Base-by-base conservation (phyloP, 2,329 filamentous ascomycete species). In the Torrubiella hemipterigena region DNA sequence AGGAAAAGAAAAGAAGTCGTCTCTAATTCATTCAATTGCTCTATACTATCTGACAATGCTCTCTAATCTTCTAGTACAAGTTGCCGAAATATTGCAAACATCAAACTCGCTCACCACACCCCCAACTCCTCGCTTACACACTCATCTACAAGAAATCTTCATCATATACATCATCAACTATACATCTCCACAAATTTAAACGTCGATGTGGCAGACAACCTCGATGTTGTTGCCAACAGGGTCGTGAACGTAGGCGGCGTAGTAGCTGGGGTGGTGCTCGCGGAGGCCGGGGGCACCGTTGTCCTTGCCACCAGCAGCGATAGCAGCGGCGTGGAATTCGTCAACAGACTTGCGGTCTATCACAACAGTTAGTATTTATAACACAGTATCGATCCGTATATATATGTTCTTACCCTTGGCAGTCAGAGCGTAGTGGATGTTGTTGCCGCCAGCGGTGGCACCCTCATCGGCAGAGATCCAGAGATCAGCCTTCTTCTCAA, bases 171-270 rank as follows among this genome's bases (percentile, higher is more conserved):
- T n/a, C n/a, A n/a, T n/a, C n/a, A n/a, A n/a, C n/a, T n/a, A n/a
- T n/a, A n/a, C n/a, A n/a, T n/a, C n/a, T n/a, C n/a, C n/a, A n/a
- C n/a, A n/a, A 21, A 25, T 22, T 15, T 31, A 35, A 7, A 17
- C 14, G 13, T 28, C 8, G 19, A 25, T 27, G 20, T 35, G 33
- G 29, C 31, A 22, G 21, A 65, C 52, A 31, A 55, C 56, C 47
- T 71, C 67, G 27, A 69, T 56, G 39, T 71, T 71, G 41, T 70
- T 70, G 0, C 67, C 66, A 4, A 54, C 47, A 2, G 65, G 63
- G 41, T 70, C 66, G 24, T 56, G 43, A 6, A 69, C 52, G 48
- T 64, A 72, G 1, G 65, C 63, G 2, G 45, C 66, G 31, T 69
- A 72, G 43, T 70, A 71, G 6, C 51, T 51, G 11, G 55, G 42